phyloP scores from a whole-genome alignment of 352 stramenopile genomes.

The Pilasporangium apinafurcum region DNA sequence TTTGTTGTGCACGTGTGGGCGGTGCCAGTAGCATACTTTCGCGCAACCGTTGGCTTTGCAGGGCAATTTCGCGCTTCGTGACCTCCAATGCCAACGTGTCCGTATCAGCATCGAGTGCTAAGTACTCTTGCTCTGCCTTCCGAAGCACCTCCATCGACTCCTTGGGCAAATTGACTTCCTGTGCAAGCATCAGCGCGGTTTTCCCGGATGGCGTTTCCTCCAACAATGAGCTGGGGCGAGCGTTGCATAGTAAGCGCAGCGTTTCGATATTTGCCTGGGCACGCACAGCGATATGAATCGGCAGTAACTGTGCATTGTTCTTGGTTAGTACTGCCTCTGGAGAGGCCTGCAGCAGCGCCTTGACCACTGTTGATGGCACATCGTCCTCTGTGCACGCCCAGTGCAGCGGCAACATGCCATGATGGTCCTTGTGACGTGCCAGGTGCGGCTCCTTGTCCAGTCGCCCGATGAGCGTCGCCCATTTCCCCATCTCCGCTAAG shows the following conservation, averaged over 20 bases:
- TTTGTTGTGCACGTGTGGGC: neutral
- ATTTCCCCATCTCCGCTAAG: slow-evolving; percentile 78
- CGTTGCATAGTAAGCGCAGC: slow-evolving; percentile 52
- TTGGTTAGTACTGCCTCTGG: slow-evolving; percentile 67
- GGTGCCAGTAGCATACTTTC: slow-evolving; percentile 50
- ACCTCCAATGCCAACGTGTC: slow-evolving; percentile 62
- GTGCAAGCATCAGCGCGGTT: slow-evolving; percentile 58
- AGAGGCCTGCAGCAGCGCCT: slow-evolving; percentile 61
- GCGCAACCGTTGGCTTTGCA: slow-evolving; percentile 70
- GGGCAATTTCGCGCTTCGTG: slow-evolving; percentile 66
- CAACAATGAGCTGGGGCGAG: slow-evolving; percentile 57
- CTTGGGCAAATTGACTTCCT: slow-evolving; percentile 39
- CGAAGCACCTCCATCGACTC: slow-evolving; percentile 56
- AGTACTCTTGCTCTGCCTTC: slow-evolving; percentile 60
- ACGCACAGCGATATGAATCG: slow-evolving; percentile 78
- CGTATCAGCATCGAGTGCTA: slow-evolving; percentile 50
- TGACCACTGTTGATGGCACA: slow-evolving; percentile 48
- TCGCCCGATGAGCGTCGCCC: slow-evolving; percentile 52
- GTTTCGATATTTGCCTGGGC: slow-evolving; percentile 40
- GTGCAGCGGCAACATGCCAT: slow-evolving; percentile 80
- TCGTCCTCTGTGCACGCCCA: slow-evolving; percentile 82
- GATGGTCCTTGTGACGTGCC: slow-evolving; percentile 74
- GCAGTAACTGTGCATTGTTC: slow-evolving; percentile 81
- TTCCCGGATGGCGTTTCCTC: slow-evolving; percentile 69
- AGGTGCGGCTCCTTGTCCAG: slow-evolving; percentile 53